A percentile compares a stretch with the other conserved stretches of the same genome.
phyloP scores from a whole-genome alignment of 768 basidiomycete genomes.

The Fibroporia radiculosa region DNA sequence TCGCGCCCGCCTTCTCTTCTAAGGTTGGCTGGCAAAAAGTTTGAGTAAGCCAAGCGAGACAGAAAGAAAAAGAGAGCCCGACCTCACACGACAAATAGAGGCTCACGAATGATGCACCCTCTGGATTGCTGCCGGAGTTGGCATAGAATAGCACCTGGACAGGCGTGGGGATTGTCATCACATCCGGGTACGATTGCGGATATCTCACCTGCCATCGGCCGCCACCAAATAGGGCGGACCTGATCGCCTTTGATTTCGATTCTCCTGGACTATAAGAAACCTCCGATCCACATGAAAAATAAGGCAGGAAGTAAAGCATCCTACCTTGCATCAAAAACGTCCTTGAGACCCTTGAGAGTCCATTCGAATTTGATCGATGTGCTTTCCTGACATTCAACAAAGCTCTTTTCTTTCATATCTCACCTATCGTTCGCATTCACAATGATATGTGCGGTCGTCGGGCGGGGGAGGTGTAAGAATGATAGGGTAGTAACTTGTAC shows the following conservation, averaged over 20 bases:
- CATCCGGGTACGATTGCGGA: not conserved
- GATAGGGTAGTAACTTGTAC: no score
- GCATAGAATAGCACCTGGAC: conserved; percentile 74
- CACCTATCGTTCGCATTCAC: no score
- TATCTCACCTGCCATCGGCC: conserved; percentile 62
- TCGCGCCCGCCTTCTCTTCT: conserved; percentile 63
- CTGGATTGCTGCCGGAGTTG: conserved; percentile 63
- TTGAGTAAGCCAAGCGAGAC: no score
- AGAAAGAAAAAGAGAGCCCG: not conserved
- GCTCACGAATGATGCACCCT: conserved; percentile 54
- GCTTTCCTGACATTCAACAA: conserved; percentile 41
- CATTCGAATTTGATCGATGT: conserved; percentile 65
- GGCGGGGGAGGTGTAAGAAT: no score
- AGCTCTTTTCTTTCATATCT: no score
- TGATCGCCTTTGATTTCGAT: conserved; percentile 67
- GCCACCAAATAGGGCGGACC: conserved; percentile 69
- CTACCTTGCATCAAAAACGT: conserved; percentile 65
- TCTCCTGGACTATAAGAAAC: conserved; percentile 51
- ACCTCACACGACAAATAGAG: conserved; percentile 82
- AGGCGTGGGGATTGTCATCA: not conserved
- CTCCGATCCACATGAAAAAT: not conserved
- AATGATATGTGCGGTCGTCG: no score
- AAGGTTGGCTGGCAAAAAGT: conserved; percentile 52
- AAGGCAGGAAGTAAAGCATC: not conserved
- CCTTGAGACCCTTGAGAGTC: conserved; percentile 63